These are phyloP conservation scores for Ophiocordyceps camponoti-saundersi DNA, from an alignment of 2,329 filamentous ascomycete genomes.

Conservation along the genomic window DNA sequence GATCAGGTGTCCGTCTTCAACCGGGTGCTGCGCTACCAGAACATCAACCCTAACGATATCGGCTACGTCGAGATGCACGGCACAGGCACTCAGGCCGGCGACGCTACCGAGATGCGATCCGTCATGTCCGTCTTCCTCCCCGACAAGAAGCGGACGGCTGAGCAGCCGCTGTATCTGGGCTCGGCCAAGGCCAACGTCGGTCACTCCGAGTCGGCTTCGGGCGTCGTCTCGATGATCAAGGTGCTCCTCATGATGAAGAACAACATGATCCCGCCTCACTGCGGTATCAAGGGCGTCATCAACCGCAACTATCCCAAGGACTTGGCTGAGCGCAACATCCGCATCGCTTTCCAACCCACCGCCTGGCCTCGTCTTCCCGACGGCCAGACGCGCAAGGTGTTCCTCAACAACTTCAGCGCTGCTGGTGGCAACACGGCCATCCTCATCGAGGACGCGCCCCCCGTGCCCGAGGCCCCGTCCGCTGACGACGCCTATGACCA, in stretches of 20 bases:
- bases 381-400: constrained; percentile 26
- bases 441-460: constrained; percentile 44
- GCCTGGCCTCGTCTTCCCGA: constrained; percentile 25
- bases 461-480: constrained; percentile 22
- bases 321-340: constrained; percentile 36
- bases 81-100: constrained; percentile 76
- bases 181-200: constrained; percentile 50
- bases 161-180: constrained; percentile 42
- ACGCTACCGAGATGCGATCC: constrained; percentile 67
- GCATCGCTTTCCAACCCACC: constrained; percentile 37
- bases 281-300: constrained; percentile 48
- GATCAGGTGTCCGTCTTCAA: constrained; percentile 52
- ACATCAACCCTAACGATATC: constrained; percentile 59
- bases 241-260: constrained; percentile 35
- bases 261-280: constrained; percentile 45
- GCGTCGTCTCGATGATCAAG: constrained; percentile 47
- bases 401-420: constrained; percentile 55
- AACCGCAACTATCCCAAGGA: constrained; percentile 43
- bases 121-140: constrained; percentile 44
- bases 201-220: constrained; percentile 48
- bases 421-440: constrained; percentile 56
- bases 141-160: constrained; percentile 18
- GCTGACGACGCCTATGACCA: constrained; percentile 22
- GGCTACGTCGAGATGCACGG: constrained; percentile 86
- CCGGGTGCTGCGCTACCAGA: constrained; percentile 39